Evolutionary conservation across 2,329 filamentous ascomycete species (phyloP).

Genomic region (Penicillium capsulatum): DNA sequence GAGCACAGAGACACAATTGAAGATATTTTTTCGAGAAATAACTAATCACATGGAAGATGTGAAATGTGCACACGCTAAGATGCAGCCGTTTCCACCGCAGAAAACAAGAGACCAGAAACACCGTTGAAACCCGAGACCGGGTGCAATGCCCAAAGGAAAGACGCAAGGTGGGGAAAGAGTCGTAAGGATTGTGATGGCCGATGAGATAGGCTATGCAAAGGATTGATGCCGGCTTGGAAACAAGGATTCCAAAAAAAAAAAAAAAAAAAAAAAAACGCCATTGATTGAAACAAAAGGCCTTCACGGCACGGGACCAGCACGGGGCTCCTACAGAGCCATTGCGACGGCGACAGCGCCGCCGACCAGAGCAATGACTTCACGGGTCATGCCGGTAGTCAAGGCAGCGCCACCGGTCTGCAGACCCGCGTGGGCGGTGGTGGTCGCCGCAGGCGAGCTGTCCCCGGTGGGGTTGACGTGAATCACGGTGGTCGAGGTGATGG

Average conservation of each 20-base stretch:
- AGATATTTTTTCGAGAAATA: not conserved
- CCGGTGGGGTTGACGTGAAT: slow-evolving; percentile 35
- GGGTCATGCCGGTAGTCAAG: slow-evolving; percentile 26
- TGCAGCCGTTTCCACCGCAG: too few relatives aligned
- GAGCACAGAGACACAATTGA: too few relatives aligned
- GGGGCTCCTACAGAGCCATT: slow-evolving; percentile 31
- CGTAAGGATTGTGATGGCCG: slow-evolving; percentile 22
- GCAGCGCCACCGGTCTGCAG: slow-evolving; percentile 40
- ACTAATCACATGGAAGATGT: not conserved
- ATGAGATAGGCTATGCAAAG: slow-evolving; percentile 9
- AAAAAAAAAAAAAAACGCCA: not conserved
- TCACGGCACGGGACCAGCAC: not conserved
- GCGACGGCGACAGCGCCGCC: slow-evolving; percentile 41
- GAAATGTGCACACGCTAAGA: slow-evolving; percentile 2
- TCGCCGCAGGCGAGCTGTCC: slow-evolving; percentile 17
- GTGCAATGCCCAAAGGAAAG: slow-evolving; percentile 5
- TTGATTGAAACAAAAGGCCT: too few relatives aligned
- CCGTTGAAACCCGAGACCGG: not conserved
- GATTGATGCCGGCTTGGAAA: slow-evolving; percentile 13
- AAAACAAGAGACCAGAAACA: too few relatives aligned
- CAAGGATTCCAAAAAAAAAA: slow-evolving; percentile 1
- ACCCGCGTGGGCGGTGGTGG: slow-evolving; percentile 28
- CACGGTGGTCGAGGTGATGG: slow-evolving; percentile 45
- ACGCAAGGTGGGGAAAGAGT: slow-evolving; percentile 18
- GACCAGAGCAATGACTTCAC: slow-evolving; percentile 38